phyloP scores from a whole-genome alignment of 2,329 filamentous ascomycete species.

The Fonsecaea pedrosoi region DNA sequence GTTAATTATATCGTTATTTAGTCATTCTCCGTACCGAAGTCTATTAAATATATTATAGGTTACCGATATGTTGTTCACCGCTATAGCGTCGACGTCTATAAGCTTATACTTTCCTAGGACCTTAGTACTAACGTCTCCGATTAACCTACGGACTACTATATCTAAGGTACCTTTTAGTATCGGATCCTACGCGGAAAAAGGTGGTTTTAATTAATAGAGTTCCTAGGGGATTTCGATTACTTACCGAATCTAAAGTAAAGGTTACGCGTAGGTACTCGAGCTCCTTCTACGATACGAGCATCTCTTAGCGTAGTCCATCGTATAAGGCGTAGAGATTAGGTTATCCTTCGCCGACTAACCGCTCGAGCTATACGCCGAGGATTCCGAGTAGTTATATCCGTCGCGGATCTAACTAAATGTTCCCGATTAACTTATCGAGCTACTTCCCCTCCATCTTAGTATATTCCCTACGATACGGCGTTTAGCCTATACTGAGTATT shows the following conservation, averaged over 20 bases:
- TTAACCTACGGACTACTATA: background rate
- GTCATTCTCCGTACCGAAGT: slow-evolving; percentile 36
- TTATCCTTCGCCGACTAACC: background rate
- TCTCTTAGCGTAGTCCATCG: slow-evolving; percentile 9
- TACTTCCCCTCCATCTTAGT: background rate
- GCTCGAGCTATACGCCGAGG: background rate
- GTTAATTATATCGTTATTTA: slow-evolving; percentile 40
- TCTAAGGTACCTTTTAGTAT: slow-evolving; percentile 6
- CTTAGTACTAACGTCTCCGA: slow-evolving; percentile 7
- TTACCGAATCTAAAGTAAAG: slow-evolving; percentile 15
- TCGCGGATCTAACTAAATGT: background rate
- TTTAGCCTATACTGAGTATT: background rate
- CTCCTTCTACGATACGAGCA: slow-evolving; percentile 29
- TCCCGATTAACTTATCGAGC: background rate
- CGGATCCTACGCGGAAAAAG: background rate
- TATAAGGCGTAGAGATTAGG: background rate
- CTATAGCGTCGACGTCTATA: background rate
- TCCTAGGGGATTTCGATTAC: slow-evolving; percentile 19
- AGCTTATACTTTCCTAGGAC: slow-evolving; percentile 8
- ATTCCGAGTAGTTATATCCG: background rate
- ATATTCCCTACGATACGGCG: background rate
- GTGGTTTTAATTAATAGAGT: background rate
- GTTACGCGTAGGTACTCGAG: slow-evolving; percentile 31
- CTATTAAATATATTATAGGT: slow-evolving; percentile 35
- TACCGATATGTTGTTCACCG: slow-evolving; percentile 29